phyloP scores from a whole-genome alignment of 1,284 basidiomycete genomes.

The Marasmius fiardii region DNA sequence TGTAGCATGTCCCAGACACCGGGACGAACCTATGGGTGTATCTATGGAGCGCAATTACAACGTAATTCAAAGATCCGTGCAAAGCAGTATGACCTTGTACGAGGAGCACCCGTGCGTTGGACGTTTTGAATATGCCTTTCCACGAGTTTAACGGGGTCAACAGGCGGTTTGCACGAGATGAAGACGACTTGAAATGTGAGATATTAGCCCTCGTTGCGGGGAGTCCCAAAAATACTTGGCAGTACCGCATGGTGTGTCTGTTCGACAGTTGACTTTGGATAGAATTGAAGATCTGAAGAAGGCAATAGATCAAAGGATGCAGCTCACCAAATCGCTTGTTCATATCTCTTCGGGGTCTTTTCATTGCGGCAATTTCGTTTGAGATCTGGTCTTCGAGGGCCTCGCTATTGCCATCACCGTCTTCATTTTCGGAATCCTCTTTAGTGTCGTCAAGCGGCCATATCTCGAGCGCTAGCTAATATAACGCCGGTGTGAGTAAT shows the following conservation, averaged over 20 bases:
- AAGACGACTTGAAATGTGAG: conserved; percentile 55
- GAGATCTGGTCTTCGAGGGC: conserved; percentile 67
- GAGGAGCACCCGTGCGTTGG: conserved; percentile 55
- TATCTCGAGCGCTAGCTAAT: conserved; percentile 62
- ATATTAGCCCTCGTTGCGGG: conserved; percentile 7
- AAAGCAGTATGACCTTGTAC: conserved; percentile 50
- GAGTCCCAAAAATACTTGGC: conserved; percentile 10
- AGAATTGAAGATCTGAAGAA: background rate
- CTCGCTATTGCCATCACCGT: conserved; percentile 31
- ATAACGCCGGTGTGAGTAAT: background rate
- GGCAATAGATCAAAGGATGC: background rate
- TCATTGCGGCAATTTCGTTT: conserved; percentile 67
- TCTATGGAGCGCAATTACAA: conserved; percentile 31
- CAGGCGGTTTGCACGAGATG: conserved; percentile 71
- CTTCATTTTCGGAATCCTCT: conserved; percentile 22
- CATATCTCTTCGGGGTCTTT: conserved; percentile 58
- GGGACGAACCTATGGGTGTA: conserved; percentile 69
- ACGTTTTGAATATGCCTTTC: conserved; percentile 61
- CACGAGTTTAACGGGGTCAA: conserved; percentile 76
- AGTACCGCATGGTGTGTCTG: conserved; percentile 73
- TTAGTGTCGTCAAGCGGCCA: conserved; percentile 50
- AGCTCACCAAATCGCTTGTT: conserved; percentile 63
- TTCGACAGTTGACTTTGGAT: conserved; percentile 66
- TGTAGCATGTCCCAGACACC: conserved; percentile 59
- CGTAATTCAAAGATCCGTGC: background rate